Conservation (phyloP, 2,329 filamentous ascomycete genomes). For the Alternaria brassicae region DNA sequence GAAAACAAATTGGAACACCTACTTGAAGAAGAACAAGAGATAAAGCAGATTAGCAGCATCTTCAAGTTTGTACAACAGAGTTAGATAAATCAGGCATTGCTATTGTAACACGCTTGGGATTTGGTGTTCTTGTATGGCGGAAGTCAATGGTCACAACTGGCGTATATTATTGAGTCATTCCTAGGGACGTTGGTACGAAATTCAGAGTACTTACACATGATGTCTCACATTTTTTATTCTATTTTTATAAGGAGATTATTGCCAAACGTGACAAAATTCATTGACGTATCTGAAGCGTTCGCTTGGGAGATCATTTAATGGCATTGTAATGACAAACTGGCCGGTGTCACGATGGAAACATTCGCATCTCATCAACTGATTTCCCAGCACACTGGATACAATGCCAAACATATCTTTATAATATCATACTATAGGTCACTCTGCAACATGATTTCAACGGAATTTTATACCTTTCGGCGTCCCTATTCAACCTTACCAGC, state of each 20-base stretch:
- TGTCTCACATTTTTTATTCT: not conserved
- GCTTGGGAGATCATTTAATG: not conserved
- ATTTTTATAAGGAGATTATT: not conserved
- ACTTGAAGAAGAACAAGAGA: conserved; percentile 22
- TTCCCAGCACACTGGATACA: not conserved
- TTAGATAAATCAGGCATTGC: not conserved
- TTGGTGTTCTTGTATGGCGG: not conserved
- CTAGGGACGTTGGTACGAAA: too few species aligned
- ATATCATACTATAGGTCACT: not conserved
- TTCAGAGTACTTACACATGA: not conserved
- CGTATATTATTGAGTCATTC: not conserved
- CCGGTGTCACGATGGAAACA: not conserved
- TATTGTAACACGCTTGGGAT: not conserved
- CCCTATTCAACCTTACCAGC: not conserved
- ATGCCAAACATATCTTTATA: not conserved
- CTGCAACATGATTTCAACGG: not conserved
- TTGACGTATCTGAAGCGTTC: not conserved
- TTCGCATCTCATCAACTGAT: not conserved
- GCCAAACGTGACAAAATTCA: not conserved
- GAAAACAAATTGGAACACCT: conserved; percentile 38
- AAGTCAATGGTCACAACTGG: not conserved
- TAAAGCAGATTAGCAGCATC: not conserved
- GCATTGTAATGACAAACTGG: not conserved
- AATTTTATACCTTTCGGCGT: not conserved
- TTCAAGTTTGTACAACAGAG: not conserved